Evolutionary conservation across 2,329 filamentous ascomycete species (phyloP), one percentile per base, ranked within the genome.

Genomic region (Fusarium marasasianum): DNA sequence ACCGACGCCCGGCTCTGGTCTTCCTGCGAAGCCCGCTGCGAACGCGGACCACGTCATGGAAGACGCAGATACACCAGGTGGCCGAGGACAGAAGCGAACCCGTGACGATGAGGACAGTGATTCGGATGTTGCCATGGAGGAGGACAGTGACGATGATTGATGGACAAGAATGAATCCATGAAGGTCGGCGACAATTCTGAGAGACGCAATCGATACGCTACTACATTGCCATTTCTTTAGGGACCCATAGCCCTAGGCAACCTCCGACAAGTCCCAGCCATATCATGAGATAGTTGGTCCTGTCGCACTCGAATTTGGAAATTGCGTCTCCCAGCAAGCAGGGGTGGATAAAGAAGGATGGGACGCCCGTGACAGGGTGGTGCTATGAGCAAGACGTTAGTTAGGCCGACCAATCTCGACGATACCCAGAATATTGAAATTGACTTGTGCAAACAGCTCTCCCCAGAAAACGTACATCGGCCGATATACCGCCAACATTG

Each of bases 211-310:
- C 48, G 63, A 55, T 65, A 56, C 58, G 60, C 54, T 81, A 83
- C 71, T 79, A 74, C 71, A 84, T 76, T 57, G 87, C 89, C 88
- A 96, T 89, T 80, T 92, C 90, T 78, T 89, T 88, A 65, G 94
- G 94, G 72, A 97, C 86, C 87, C 91, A 91, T 74, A 98, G 86
- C 65, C 94, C 93, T 45, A 98, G 92, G 75, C 91, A 92, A 58
- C 90, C 90, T 67, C 95, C 96, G 50, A 97, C 90, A 66, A 97
- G 85, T n/a, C 95, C 95, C 71, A 98, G 87, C 95, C 96, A 98
- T 63, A 94, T 84, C 83, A 94, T 89, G 79, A 98, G 87, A 85
- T 98, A 98, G 77, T 91, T 87, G 78, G 91, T 83, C 80, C 87
- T 85, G 80, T 86, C 82, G 77, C 89, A 91, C 76, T 88, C 84